phyloP scores from a whole-genome alignment of 306 rosid species.

The Castanospermum australe region DNA sequence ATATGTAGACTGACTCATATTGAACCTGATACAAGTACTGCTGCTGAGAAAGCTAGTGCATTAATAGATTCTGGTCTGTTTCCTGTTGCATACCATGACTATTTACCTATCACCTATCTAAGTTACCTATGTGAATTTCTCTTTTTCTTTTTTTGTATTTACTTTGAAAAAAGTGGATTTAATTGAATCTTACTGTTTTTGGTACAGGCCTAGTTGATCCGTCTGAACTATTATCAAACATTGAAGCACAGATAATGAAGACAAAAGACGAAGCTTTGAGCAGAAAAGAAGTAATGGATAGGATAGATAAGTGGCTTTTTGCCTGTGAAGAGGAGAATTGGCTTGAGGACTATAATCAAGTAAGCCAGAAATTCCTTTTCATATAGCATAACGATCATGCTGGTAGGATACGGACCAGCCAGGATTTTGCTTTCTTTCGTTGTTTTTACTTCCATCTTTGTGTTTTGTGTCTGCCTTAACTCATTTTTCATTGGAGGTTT shows the following conservation, averaged over 20 bases:
- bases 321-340: slow-evolving; percentile 98
- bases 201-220: slow-evolving; percentile 83
- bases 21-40: slow-evolving; percentile 86
- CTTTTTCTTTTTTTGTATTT: not conserved
- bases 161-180: not conserved
- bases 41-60: slow-evolving; percentile 86
- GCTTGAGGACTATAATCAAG: slow-evolving; percentile 91
- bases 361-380: slow-evolving; percentile 41
- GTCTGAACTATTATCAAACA: slow-evolving; percentile 81
- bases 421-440: not conserved
- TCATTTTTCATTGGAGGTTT: not conserved
- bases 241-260: slow-evolving; percentile 78
- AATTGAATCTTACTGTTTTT: slow-evolving; percentile 8
- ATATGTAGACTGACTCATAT: slow-evolving; percentile 77
- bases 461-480: not conserved
- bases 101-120: not conserved
- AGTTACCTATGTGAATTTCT: not conserved
- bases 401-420: not conserved
- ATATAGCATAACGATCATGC: not conserved
- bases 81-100: not conserved
- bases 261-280: slow-evolving; percentile 80
- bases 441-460: not conserved
- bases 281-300: slow-evolving; percentile 84
- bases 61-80: slow-evolving; percentile 84
- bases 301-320: slow-evolving; percentile 88